A percentile compares a stretch with the other conserved stretches of the same genome.
Evolutionary conservation across 192 early-diverging fungal species (phyloP).

Genomic region (Phycomyces blakesleeanus): DNA sequence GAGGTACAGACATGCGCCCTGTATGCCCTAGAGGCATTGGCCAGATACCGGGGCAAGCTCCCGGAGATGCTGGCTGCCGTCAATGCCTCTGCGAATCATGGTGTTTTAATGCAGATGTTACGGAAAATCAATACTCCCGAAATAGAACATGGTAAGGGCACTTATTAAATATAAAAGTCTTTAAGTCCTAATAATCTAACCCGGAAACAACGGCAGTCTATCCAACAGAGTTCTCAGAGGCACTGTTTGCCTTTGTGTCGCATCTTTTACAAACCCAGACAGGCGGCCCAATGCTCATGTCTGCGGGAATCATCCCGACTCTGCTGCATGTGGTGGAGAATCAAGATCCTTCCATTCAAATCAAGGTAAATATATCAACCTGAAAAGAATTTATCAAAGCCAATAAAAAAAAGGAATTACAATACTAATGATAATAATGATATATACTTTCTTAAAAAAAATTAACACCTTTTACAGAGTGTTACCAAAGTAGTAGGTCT

Average conservation of each 20-base stretch:
- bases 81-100: constrained; percentile 92
- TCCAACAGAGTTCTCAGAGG: constrained; percentile 77
- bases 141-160: constrained; percentile 1
- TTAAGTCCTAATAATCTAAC: too few relatives aligned
- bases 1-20: constrained; percentile 77
- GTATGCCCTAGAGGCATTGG: constrained; percentile 79
- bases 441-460: too few relatives aligned
- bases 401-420: too few relatives aligned
- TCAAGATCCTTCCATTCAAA: constrained; percentile 45
- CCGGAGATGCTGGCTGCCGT: constrained; percentile 80
- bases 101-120: constrained; percentile 79
- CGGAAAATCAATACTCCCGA: constrained; percentile 58
- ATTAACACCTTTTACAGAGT: constrained; percentile 38
- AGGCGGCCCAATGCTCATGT: constrained; percentile 86
- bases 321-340: constrained; percentile 72
- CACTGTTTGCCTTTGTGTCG: constrained; percentile 73
- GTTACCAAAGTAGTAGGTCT: constrained; percentile 70
- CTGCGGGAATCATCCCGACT: constrained; percentile 84
- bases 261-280: constrained; percentile 75
- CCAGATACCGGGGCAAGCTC: constrained; percentile 71
- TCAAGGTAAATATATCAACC: constrained; percentile 45
- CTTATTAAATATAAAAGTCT: too few relatives aligned
- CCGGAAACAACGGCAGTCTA: too few relatives aligned
- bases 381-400: neutral
- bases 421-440: too few relatives aligned